These are phyloP conservation scores for Ustilago xerochloae DNA, from an alignment of 1,284 basidiomycete species.

Conservation along the genomic window DNA sequence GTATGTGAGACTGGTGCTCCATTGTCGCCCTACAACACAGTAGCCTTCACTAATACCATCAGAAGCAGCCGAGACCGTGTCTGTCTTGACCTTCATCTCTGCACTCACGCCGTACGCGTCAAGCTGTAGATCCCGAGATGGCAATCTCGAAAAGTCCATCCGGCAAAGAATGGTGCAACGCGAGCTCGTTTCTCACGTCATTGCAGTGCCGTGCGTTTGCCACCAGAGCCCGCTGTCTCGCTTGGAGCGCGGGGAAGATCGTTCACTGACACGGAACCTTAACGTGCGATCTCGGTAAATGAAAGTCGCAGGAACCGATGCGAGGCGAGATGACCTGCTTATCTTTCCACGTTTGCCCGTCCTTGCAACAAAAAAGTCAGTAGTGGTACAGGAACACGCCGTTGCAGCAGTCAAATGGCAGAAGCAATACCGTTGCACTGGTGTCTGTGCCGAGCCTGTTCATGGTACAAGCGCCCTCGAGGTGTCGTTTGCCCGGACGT, in stretches of 20 bases:
- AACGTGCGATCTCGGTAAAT: not conserved
- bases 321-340: not conserved
- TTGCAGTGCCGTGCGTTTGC: not conserved
- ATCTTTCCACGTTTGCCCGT: not conserved
- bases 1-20: not conserved
- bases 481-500: too few species aligned
- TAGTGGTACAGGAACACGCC: not conserved
- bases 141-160: not conserved
- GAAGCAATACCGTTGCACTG: too few species aligned
- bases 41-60: too few species aligned
- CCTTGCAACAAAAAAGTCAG: too few species aligned
- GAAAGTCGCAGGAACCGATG: not conserved
- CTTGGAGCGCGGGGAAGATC: not conserved
- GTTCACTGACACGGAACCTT: not conserved
- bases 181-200: not conserved
- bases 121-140: conserved; percentile 1
- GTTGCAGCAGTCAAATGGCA: too few species aligned
- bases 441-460: too few species aligned
- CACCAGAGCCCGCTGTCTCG: conserved; percentile 2
- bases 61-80: not conserved
- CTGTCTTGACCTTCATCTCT: not conserved
- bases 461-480: too few species aligned
- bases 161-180: not conserved
- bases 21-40: not conserved
- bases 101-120: not conserved